Conservation (phyloP, 768 basidiomycete genomes). For the Panaeolus cyanescens region DNA sequence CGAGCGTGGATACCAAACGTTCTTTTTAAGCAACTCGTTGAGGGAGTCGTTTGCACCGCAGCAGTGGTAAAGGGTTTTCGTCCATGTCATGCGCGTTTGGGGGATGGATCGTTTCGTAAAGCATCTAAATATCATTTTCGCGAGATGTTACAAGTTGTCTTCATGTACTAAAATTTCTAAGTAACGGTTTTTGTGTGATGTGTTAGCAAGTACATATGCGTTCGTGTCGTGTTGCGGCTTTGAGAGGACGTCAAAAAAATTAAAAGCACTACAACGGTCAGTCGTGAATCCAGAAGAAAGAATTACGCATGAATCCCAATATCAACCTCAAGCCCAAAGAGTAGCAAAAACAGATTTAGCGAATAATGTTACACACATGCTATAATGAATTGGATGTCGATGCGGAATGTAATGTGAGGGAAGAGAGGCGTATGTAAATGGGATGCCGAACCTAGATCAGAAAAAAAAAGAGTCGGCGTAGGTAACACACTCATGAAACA, state of each 20-base stretch:
- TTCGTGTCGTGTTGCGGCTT: not conserved
- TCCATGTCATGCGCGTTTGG: not conserved
- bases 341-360: not conserved
- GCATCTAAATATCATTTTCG: not conserved
- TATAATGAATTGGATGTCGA: not conserved
- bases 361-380: not conserved
- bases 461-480: not conserved
- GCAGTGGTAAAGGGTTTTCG: not conserved
- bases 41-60: not conserved
- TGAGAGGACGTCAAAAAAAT: not conserved
- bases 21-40: not conserved
- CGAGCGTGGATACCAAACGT: not conserved
- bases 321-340: not conserved
- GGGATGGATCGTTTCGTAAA: not conserved
- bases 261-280: not conserved
- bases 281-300: not conserved
- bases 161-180: not conserved
- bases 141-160: not conserved
- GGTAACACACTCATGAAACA: not conserved
- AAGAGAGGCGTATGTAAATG: not conserved
- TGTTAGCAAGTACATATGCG: not conserved
- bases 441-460: not conserved
- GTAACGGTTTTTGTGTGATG: not conserved
- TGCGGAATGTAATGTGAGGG: not conserved
- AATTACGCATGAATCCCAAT: not conserved